phyloP scores from a whole-genome alignment of 768 basidiomycete genomes.

The Macrocybe gigantea region DNA sequence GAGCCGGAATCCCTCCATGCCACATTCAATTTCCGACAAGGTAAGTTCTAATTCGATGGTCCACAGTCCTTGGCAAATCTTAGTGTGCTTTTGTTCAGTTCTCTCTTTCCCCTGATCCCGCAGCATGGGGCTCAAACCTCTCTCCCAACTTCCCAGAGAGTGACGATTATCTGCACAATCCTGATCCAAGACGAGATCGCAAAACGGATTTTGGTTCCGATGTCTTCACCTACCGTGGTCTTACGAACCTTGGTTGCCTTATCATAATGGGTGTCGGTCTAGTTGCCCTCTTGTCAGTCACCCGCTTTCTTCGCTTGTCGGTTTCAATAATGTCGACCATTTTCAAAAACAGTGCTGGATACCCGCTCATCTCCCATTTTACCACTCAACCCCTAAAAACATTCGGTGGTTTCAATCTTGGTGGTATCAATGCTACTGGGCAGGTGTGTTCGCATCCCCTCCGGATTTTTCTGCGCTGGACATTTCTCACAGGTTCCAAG shows the following conservation, averaged over 20 bases:
- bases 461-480: slow-evolving; percentile 1
- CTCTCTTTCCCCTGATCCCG: slow-evolving; percentile 69
- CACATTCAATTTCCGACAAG: slow-evolving; percentile 56
- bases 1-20: slow-evolving; percentile 17
- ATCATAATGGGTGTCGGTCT: slow-evolving; percentile 47
- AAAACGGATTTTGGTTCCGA: slow-evolving; percentile 53
- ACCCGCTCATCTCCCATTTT: slow-evolving; percentile 57
- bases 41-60: slow-evolving; percentile 18
- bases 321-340: not conserved
- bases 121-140: slow-evolving; percentile 65
- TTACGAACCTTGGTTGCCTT: slow-evolving; percentile 69
- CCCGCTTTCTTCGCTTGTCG: slow-evolving; percentile 3
- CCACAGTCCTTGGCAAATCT: not conserved
- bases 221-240: slow-evolving; percentile 63
- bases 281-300: slow-evolving; percentile 52
- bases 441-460: slow-evolving; percentile 36
- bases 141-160: slow-evolving; percentile 50
- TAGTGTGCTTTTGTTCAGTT: slow-evolving; percentile 35
- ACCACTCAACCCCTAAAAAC: slow-evolving; percentile 36
- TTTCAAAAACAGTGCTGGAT: slow-evolving; percentile 43
- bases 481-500: slow-evolving; percentile 39
- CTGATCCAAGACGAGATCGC: slow-evolving; percentile 58
- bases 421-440: slow-evolving; percentile 72
- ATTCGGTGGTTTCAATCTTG: slow-evolving; percentile 64
- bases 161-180: slow-evolving; percentile 72